Conservation (phyloP, 2,329 filamentous ascomycete species). For the Cercospora citrullina region DNA sequence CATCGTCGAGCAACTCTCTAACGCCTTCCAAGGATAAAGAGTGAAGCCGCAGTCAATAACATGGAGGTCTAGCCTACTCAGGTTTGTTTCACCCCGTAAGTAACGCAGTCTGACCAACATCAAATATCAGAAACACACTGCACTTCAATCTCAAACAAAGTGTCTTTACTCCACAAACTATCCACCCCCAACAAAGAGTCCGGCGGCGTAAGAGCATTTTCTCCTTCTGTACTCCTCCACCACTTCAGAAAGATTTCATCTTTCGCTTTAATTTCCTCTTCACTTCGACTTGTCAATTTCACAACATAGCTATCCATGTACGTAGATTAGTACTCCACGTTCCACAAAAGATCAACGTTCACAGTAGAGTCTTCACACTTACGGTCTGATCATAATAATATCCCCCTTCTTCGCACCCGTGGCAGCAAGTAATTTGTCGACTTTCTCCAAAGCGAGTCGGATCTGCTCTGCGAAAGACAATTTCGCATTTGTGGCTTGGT, state of each 20-base stretch:
- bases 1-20: neutral
- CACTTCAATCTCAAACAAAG: conserved; percentile 23
- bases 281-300: conserved; percentile 10
- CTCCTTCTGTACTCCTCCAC: conserved; percentile 25
- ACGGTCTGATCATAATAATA: conserved; percentile 27
- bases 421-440: conserved; percentile 22
- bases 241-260: conserved; percentile 19
- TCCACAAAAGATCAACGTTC: too few species aligned
- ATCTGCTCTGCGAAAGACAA: conserved; percentile 23
- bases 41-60: neutral
- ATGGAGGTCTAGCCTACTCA: neutral
- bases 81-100: conserved; percentile 9
- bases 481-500: conserved; percentile 2
- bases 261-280: conserved; percentile 17
- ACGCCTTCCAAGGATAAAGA: neutral
- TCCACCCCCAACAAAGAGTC: conserved; percentile 26
- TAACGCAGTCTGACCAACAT: neutral
- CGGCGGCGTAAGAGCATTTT: conserved; percentile 15
- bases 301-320: conserved; percentile 23
- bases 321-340: neutral
- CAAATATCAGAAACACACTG: conserved; percentile 18
- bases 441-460: conserved; percentile 21
- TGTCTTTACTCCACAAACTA: conserved; percentile 25
- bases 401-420: conserved; percentile 21
- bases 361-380: too few species aligned